Conservation (phyloP, 2,329 filamentous ascomycete genomes). For the Exutisphaerella laricina region DNA sequence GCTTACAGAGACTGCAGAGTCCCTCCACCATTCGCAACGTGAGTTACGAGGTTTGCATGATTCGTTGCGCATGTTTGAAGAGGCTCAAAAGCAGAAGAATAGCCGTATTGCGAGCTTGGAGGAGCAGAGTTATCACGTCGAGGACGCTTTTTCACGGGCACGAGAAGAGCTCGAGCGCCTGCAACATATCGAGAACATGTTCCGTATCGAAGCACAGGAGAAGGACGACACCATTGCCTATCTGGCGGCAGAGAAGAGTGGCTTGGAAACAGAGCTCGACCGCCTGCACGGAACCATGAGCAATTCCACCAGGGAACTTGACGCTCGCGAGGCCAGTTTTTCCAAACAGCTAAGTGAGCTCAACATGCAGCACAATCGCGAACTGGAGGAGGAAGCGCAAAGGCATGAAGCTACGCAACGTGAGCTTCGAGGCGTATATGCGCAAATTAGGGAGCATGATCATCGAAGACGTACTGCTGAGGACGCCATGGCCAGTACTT, state of each 20-base stretch:
- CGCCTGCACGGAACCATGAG: neutral
- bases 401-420: constrained; percentile 21
- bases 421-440: constrained; percentile 16
- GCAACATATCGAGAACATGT: neutral
- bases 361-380: constrained; percentile 21
- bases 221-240: constrained; percentile 5
- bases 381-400: constrained; percentile 22
- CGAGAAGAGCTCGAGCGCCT: constrained; percentile 1
- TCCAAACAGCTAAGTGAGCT: constrained; percentile 16
- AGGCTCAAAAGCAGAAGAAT: constrained; percentile 4
- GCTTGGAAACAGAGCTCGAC: constrained; percentile 2
- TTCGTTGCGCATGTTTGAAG: constrained; percentile 1
- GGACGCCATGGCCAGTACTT: constrained; percentile 3
- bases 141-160: neutral
- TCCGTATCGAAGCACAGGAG: constrained; percentile 1
- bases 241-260: neutral
- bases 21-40: neutral
- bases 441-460: constrained; percentile 18
- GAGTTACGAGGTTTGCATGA: neutral
- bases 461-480: constrained; percentile 6
- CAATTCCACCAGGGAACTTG: constrained; percentile 1
- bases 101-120: neutral
- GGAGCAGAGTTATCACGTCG: neutral
- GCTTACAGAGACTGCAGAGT: neutral
- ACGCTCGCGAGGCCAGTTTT: constrained; percentile 31